A percentile compares a stretch with the other conserved stretches of the same genome.
These are phyloP conservation scores for Talaromyces sp. DNA, from an alignment of 2,329 filamentous ascomycete genomes.

Conservation along the genomic window DNA sequence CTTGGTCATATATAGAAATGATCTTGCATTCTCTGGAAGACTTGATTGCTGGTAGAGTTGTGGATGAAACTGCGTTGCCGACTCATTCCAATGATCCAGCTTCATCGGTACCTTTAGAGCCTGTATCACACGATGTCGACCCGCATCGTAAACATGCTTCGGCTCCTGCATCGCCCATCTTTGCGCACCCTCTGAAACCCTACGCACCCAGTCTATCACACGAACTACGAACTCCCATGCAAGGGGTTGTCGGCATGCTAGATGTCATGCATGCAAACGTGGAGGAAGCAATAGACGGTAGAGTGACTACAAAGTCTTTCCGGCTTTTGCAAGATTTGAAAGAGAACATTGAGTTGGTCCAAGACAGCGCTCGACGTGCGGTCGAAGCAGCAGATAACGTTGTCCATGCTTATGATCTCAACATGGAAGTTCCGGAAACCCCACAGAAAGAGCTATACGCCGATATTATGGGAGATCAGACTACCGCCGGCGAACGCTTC, in stretches of 20 bases:
- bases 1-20: slow-evolving; percentile 67
- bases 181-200: slow-evolving; percentile 64
- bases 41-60: slow-evolving; percentile 57
- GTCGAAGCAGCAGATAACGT: slow-evolving; percentile 74
- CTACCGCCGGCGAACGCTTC: slow-evolving; percentile 29
- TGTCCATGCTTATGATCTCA: slow-evolving; percentile 70
- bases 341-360: slow-evolving; percentile 67
- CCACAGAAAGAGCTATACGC: slow-evolving; percentile 45
- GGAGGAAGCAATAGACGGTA: slow-evolving; percentile 59
- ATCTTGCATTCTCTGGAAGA: slow-evolving; percentile 67
- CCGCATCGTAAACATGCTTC: slow-evolving; percentile 47
- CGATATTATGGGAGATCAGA: slow-evolving; percentile 30
- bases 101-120: background rate
- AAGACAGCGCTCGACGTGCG: slow-evolving; percentile 68
- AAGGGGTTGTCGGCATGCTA: slow-evolving; percentile 71
- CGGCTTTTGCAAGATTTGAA: slow-evolving; percentile 61
- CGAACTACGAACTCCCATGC: slow-evolving; percentile 70
- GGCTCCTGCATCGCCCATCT: slow-evolving; percentile 53
- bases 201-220: slow-evolving; percentile 71
- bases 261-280: slow-evolving; percentile 74
- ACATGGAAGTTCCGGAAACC: slow-evolving; percentile 69
- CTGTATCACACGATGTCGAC: slow-evolving; percentile 19
- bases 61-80: slow-evolving; percentile 52
- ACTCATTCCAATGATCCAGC: slow-evolving; percentile 29
- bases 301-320: slow-evolving; percentile 47